Conservation (phyloP, 805 yeast genomes). For the Peterozyma xylosa region DNA sequence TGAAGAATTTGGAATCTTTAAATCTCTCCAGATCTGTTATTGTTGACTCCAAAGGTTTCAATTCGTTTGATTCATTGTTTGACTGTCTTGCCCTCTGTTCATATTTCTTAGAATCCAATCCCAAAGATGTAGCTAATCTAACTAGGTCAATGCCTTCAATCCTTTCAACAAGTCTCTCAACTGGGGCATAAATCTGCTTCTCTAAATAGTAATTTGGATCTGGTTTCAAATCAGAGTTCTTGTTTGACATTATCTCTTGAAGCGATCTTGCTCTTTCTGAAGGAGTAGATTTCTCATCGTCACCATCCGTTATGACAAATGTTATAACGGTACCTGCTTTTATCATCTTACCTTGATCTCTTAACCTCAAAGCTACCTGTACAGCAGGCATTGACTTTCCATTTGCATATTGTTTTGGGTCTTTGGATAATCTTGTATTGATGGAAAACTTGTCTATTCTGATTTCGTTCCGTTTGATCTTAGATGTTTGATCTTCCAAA, state of each 20-base stretch:
- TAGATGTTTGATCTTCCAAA: constrained; percentile 49
- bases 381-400: constrained; percentile 79
- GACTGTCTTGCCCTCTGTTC: constrained; percentile 36
- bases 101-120: constrained; percentile 65
- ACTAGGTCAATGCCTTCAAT: constrained; percentile 82
- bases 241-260: constrained; percentile 53
- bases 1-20: constrained; percentile 49
- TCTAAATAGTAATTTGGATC: constrained; percentile 78
- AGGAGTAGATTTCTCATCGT: constrained; percentile 27
- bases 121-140: constrained; percentile 69
- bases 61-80: constrained; percentile 24
- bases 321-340: constrained; percentile 89
- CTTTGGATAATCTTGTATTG: constrained; percentile 84
- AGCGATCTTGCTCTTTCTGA: constrained; percentile 84
- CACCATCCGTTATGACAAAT: constrained; percentile 63
- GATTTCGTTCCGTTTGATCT: constrained; percentile 54
- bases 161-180: constrained; percentile 77
- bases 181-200: constrained; percentile 85
- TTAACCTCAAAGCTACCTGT: constrained; percentile 78
- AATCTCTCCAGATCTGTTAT: constrained; percentile 80
- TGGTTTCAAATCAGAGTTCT: constrained; percentile 43
- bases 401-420: constrained; percentile 79
- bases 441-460: constrained; percentile 67
- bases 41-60: constrained; percentile 75
- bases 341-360: constrained; percentile 78